Evolutionary conservation across 148 eudicot species (phyloP).

Genomic region (Rhododendron molle): DNA sequence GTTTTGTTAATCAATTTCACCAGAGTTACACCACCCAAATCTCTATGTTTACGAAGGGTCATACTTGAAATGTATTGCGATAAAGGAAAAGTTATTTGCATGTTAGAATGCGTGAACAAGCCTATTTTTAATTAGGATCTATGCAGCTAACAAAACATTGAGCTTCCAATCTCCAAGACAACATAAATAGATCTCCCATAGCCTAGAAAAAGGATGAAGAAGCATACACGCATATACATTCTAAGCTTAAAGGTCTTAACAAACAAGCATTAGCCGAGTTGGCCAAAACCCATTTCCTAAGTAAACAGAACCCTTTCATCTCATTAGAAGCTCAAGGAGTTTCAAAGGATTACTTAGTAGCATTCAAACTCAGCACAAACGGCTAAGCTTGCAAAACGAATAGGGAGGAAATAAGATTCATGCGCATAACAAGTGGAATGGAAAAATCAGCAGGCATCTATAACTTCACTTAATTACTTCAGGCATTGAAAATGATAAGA

Average conservation of each 20-base stretch:
- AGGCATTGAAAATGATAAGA: not conserved
- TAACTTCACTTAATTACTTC: not conserved
- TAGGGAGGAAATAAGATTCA: too few species aligned
- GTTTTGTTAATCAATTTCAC: not conserved
- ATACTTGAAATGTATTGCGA: not conserved
- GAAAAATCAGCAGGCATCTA: not conserved
- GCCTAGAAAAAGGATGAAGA: not conserved
- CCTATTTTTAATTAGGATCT: not conserved
- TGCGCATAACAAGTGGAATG: not conserved
- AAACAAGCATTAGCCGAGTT: not conserved
- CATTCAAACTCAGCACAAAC: not conserved
- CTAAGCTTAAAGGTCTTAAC: not conserved
- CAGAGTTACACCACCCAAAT: not conserved
- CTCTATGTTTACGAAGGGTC: not conserved
- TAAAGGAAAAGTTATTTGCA: not conserved
- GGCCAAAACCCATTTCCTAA: not conserved
- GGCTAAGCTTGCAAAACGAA: not conserved
- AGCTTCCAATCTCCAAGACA: not conserved
- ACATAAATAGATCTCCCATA: not conserved
- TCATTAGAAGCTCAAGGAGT: not conserved
- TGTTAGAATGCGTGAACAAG: not conserved
- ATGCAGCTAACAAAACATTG: not conserved
- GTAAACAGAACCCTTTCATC: not conserved
- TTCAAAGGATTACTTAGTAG: not conserved
- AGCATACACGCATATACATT: not conserved